Percentiles rank a stretch among this genome's conserved stretches.
phyloP scores from a whole-genome alignment of 805 yeast species.

The Saccharomycopsis lassenensis region DNA sequence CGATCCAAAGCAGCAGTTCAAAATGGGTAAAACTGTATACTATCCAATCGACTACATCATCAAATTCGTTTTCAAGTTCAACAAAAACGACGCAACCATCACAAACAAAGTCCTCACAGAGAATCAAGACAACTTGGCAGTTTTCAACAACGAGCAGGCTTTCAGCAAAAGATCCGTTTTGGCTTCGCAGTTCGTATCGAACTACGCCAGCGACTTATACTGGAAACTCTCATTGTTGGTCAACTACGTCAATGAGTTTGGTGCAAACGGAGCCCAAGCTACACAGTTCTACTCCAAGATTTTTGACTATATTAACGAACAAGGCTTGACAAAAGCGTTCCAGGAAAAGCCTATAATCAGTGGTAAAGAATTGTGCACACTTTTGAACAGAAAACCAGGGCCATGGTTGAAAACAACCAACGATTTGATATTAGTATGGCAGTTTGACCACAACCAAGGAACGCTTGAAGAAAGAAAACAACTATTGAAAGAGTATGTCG shows the following conservation, averaged over 20 bases:
- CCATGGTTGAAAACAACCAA: slow-evolving; percentile 67
- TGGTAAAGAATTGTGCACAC: slow-evolving; percentile 54
- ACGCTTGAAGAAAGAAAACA: slow-evolving; percentile 40
- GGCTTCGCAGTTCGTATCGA: too few relatives aligned
- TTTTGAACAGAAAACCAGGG: slow-evolving; percentile 59
- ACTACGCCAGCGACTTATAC: too few relatives aligned
- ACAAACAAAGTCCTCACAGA: slow-evolving; percentile 10
- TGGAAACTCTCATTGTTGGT: slow-evolving; percentile 15
- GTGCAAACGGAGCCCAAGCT: slow-evolving; percentile 13
- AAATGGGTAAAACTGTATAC: not conserved
- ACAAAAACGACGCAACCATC: slow-evolving; percentile 13
- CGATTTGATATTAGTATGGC: slow-evolving; percentile 57
- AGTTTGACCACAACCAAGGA: slow-evolving; percentile 41
- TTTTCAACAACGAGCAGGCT: slow-evolving; percentile 3
- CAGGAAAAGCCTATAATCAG: slow-evolving; percentile 55
- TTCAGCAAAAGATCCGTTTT: slow-evolving; percentile 6
- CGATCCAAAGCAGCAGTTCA: slow-evolving; percentile 3
- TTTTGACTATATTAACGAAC: slow-evolving; percentile 24
- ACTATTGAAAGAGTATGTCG: slow-evolving; percentile 40
- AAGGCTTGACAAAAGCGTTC: slow-evolving; percentile 33
- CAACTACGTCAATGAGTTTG: slow-evolving; percentile 11
- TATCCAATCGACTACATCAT: slow-evolving; percentile 13
- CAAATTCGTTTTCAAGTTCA: slow-evolving; percentile 14
- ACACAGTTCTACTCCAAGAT: slow-evolving; percentile 11
- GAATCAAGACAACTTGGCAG: slow-evolving; percentile 1